Base-by-base conservation (phyloP, 345 rosid species). In the Trapa incisa region DNA sequence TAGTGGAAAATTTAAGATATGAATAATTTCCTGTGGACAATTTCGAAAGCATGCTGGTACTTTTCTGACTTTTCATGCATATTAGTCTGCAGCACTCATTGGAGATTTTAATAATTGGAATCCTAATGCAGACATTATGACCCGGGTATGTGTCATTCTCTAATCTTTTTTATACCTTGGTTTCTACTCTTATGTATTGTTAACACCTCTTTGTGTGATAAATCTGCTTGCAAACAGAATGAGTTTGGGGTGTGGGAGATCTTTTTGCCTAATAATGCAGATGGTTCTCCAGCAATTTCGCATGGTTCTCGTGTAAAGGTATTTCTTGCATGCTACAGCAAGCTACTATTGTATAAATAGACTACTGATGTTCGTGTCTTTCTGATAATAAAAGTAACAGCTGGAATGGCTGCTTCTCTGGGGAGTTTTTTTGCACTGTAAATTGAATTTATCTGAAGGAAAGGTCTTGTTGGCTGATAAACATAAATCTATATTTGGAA, bases 271-370 rank as follows among this genome's bases (percentile, higher is more conserved):
- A 94, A 89, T 79, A 77, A 87, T 77, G 87, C 85, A 63, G 96
- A 94, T 75, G 97, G 97, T 79, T 87, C 95, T 36, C 75, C 91
- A 33, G 78, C 97, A 76, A 89, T 94, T 79, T 87, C 92, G 48
- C 99, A 94, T 79, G 99, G 99, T 78, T 94, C 97, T 74, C 87
- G 92, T 48, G 86, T 94, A 73, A 94, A 94, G 99, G 99, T 94
- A 79, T 83, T 2, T 72, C 75, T 50, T 58, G 50, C 67, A 63
- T 70, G 58, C 48, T 48, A 48, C 69, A 32, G 47, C 33, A 58
- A 17, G 62, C 48, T 3, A 11, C 48, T 13, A 45, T 8, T 56
- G 32, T 61, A 7, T 5, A 45, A 29, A 58, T 33, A 32, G 63
- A 3, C 16, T 11, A 11, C 16, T 58, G 63, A 58, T 58, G 1